Evolutionary conservation across 768 basidiomycete genomes (phyloP).

Genomic region (Boletus reticuloceps): DNA sequence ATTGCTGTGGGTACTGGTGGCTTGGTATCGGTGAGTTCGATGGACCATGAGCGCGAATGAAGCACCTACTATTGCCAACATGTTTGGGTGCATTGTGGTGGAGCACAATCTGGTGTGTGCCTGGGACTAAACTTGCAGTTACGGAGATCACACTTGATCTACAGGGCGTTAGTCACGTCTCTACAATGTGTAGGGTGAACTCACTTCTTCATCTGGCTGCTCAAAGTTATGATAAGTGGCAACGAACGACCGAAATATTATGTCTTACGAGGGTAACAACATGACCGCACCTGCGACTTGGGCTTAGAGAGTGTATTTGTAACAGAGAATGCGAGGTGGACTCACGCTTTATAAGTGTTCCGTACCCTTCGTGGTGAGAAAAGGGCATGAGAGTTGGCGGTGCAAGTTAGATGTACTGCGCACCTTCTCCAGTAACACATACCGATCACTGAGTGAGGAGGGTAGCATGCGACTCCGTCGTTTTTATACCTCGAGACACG

Average conservation of each 20-base stretch:
- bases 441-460: conserved; percentile 6
- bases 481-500: conserved; percentile 30
- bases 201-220: conserved; percentile 61
- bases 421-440: conserved; percentile 67
- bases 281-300: conserved; percentile 49
- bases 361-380: conserved; percentile 43
- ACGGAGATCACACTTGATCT: conserved; percentile 63
- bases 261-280: conserved; percentile 45
- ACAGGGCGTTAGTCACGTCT: conserved; percentile 11
- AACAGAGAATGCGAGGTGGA: neutral
- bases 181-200: neutral
- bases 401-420: conserved; percentile 21
- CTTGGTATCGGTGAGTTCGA: conserved; percentile 31
- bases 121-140: conserved; percentile 63
- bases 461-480: conserved; percentile 1
- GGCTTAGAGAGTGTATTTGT: conserved; percentile 1
- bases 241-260: neutral
- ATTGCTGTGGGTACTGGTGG: conserved; percentile 65
- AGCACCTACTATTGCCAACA: conserved; percentile 71
- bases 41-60: neutral
- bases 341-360: conserved; percentile 53
- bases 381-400: conserved; percentile 17
- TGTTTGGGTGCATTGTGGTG: conserved; percentile 49
- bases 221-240: conserved; percentile 8
- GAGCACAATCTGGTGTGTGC: conserved; percentile 49